phyloP scores from a whole-genome alignment of 75 land plant genomes.

The Sequoiadendron giganteum region DNA sequence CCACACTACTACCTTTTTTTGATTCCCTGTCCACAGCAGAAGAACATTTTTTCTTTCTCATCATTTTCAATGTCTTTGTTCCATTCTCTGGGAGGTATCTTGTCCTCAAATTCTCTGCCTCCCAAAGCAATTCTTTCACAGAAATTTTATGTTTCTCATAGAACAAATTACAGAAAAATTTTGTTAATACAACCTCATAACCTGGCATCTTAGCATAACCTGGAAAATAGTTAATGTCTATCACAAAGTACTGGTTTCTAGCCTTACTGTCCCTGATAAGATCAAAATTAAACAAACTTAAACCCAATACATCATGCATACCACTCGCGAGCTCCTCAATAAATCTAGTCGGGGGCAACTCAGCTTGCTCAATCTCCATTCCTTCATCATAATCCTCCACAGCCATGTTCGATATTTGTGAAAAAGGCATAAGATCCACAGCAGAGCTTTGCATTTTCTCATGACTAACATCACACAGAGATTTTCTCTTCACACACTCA shows the following conservation, averaged over 20 bases:
- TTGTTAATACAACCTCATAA: constrained; percentile 46
- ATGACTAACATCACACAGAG: constrained; percentile 45
- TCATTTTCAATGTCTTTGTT: not conserved
- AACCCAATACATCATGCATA: constrained; percentile 34
- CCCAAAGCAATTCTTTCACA: not conserved
- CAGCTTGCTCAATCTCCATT: constrained; percentile 25
- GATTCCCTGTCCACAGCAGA: not conserved
- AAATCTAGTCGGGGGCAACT: constrained; percentile 43
- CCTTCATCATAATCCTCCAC: constrained; percentile 16
- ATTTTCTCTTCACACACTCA: constrained; percentile 46
- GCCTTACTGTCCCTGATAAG: constrained; percentile 38
- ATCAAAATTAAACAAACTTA: constrained; percentile 63
- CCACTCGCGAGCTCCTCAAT: constrained; percentile 40
- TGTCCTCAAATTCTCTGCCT: not conserved
- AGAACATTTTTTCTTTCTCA: not conserved
- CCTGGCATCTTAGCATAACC: constrained; percentile 67
- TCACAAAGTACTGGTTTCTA: constrained; percentile 42
- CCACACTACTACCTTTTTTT: not conserved
- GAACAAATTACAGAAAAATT: constrained; percentile 35
- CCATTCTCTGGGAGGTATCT: not conserved
- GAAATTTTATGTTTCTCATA: not conserved
- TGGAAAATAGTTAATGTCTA: constrained; percentile 75
- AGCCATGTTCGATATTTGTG: constrained; percentile 59
- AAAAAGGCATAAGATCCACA: constrained; percentile 35
- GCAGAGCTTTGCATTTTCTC: constrained; percentile 25